These are phyloP conservation scores for Rhizopogon rudus DNA, from an alignment of 768 basidiomycete genomes.

Conservation along the genomic window DNA sequence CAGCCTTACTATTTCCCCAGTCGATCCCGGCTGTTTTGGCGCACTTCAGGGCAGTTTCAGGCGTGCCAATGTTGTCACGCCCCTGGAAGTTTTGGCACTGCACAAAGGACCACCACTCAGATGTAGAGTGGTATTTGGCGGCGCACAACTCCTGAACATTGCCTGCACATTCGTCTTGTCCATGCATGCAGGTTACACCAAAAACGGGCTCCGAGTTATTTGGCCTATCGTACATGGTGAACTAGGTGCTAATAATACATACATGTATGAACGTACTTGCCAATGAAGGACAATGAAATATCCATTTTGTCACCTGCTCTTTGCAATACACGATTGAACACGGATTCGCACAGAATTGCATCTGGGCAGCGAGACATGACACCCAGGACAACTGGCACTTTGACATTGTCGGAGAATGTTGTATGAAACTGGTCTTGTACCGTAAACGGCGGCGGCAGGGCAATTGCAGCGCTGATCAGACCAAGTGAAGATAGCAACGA, in stretches of 20 bases:
- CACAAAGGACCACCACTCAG: conserved; percentile 80
- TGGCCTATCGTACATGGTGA: conserved; percentile 36
- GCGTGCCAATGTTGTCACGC: conserved; percentile 55
- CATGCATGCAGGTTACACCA: conserved; percentile 83
- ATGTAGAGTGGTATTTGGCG: conserved; percentile 47
- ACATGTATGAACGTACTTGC: conserved; percentile 44
- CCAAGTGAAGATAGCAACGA: conserved; percentile 12
- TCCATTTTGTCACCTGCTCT: conserved; percentile 61
- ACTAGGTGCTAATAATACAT: conserved; percentile 3
- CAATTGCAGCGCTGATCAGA: conserved; percentile 10
- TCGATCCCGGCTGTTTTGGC: conserved; percentile 59
- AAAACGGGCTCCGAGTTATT: conserved; percentile 63
- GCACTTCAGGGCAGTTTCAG: conserved; percentile 61
- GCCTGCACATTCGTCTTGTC: conserved; percentile 75
- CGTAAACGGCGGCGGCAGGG: conserved; percentile 10
- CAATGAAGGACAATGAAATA: conserved; percentile 69
- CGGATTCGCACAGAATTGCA: conserved; percentile 72
- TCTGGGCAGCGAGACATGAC: conserved; percentile 80
- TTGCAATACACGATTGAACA: conserved; percentile 68
- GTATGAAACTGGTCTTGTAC: conserved; percentile 17
- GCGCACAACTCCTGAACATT: conserved; percentile 89
- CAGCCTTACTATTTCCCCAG: conserved; percentile 58
- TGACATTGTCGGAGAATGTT: conserved; percentile 18
- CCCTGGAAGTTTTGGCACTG: conserved; percentile 74
- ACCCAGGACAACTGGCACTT: conserved; percentile 49